These are phyloP conservation scores for Scytalidium sp. DNA, from an alignment of 2,329 filamentous ascomycete genomes.

Conservation along the genomic window DNA sequence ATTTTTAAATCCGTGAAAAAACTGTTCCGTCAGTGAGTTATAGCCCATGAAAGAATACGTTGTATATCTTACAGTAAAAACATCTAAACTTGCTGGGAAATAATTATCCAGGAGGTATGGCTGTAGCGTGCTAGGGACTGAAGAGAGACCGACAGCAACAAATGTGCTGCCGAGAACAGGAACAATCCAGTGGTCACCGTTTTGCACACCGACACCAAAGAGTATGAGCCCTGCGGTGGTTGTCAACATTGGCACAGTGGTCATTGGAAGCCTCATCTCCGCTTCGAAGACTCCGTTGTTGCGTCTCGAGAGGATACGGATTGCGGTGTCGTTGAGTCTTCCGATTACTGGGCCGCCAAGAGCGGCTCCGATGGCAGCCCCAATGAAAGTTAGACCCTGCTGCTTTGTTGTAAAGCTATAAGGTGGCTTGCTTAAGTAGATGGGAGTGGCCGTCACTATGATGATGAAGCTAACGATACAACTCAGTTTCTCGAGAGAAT, in stretches of 20 bases:
- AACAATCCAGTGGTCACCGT: conserved; percentile 37
- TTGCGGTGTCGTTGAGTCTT: conserved; percentile 40
- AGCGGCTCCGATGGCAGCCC: conserved; percentile 39
- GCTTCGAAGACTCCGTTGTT: conserved; percentile 34
- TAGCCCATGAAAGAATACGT: neutral
- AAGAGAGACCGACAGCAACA: conserved; percentile 40
- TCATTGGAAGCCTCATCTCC: conserved; percentile 37
- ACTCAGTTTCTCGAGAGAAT: neutral
- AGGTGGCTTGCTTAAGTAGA: neutral
- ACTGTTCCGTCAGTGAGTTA: neutral
- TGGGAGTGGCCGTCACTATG: neutral
- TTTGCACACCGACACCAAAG: conserved; percentile 38
- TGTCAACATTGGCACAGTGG: conserved; percentile 36
- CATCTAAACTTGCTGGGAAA: neutral
- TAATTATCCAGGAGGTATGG: neutral
- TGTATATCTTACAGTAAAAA: neutral
- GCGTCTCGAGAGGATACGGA: conserved; percentile 41
- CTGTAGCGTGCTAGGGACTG: conserved; percentile 30
- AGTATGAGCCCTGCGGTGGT: conserved; percentile 39
- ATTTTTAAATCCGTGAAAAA: neutral
- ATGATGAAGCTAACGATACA: conserved; percentile 1
- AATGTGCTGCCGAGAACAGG: conserved; percentile 45
- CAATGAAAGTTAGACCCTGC: conserved; percentile 38
- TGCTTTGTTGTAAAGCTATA: conserved; percentile 3
- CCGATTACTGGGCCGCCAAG: conserved; percentile 39